Evolutionary conservation across 257 asterid species (phyloP), one percentile per base, ranked within the genome.

Genomic region (Penstemon newberryi): DNA sequence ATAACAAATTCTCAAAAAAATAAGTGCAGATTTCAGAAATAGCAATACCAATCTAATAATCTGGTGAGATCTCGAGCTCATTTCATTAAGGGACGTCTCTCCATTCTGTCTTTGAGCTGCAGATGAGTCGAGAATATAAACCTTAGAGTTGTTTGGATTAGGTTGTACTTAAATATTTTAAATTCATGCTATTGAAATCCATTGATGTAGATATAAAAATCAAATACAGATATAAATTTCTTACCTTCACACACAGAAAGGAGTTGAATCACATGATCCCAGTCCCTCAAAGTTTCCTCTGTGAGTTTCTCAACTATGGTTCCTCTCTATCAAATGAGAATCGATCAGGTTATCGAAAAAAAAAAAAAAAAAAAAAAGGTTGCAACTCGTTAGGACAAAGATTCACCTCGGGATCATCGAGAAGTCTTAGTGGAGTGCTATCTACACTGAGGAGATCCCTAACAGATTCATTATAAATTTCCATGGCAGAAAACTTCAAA

Each of bases 51-150:
- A 75, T 89, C 95, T 77, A 52, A 94, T 85, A 39, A 94, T 91
- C 84, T 94, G 99, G 77, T 94, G 99, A 77, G 99, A 94, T 80
- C 99, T 84, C 56, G 99, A 94, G 84, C 97, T 91, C 70, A 82
- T 84, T 78, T 94, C 99, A 41, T 94, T 94, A 7, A 89, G 91
- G 69, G 85, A 76, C 0, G 99, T 94, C 81, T 94, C 99, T 63
- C 99, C 99, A 41, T 83, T 90, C 80, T 86, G 99, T 74, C 99
- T 83, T 75, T 94, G 97, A 67, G 88, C 97, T 94, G 92, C 76
- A 72, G 78, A 44, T 25, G 33, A 25, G 33, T 25, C 33, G 33
- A 25, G 33, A 25, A 25, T 25, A 25, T 25, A 15, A 15, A 15
- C 18, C 18, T 15, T 15, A 25, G 2, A 25, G 33, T 25, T 25